phyloP scores from a whole-genome alignment of 2,329 filamentous ascomycete species.

The Scedosporium aurantiacum region DNA sequence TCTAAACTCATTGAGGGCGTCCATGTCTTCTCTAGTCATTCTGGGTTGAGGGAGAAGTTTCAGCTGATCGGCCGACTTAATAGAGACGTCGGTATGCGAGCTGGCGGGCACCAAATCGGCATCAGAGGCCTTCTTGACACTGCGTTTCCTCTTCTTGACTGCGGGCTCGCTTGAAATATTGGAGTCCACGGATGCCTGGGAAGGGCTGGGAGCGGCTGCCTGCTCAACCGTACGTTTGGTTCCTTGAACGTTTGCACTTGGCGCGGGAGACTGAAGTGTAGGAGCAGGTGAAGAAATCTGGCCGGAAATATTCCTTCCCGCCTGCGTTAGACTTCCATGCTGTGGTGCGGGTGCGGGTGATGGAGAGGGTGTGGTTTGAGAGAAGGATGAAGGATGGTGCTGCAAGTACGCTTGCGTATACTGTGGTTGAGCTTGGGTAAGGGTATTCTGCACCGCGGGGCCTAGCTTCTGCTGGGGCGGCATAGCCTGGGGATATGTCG shows the following conservation, averaged over 20 bases:
- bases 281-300: neutral
- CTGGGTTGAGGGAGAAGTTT: conserved; percentile 5
- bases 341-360: neutral
- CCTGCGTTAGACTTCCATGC: neutral
- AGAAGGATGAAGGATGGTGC: conserved; percentile 1
- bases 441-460: neutral
- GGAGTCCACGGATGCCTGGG: conserved; percentile 11
- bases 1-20: conserved; percentile 24
- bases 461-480: conserved; percentile 14
- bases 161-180: conserved; percentile 15
- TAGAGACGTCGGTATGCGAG: neutral
- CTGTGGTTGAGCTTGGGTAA: neutral
- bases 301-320: neutral
- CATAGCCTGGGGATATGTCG: conserved; percentile 14
- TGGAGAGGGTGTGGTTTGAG: neutral
- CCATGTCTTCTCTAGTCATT: conserved; percentile 13
- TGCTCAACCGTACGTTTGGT: conserved; percentile 12
- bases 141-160: conserved; percentile 28
- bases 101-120: conserved; percentile 13
- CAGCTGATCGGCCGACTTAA: neutral
- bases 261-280: conserved; percentile 8
- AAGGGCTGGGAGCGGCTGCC: conserved; percentile 11
- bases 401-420: conserved; percentile 3
- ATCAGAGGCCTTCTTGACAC: conserved; percentile 23
- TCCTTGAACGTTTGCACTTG: conserved; percentile 15